These are phyloP conservation scores for Calonectria pteridis DNA, from an alignment of 2,329 filamentous ascomycete species.

Conservation along the genomic window DNA sequence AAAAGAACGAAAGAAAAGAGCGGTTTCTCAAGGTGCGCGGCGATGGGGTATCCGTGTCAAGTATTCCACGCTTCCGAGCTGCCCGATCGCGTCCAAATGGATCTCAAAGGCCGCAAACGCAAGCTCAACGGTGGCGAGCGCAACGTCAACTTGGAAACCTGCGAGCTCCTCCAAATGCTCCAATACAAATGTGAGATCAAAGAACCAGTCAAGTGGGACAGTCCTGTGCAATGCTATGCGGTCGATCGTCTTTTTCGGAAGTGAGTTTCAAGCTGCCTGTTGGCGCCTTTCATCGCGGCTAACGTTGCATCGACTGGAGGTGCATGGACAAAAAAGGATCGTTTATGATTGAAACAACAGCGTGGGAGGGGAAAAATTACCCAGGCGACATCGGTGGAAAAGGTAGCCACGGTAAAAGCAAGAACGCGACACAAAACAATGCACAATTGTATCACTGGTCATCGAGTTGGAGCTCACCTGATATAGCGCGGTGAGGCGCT, in stretches of 20 bases:
- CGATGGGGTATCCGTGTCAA: constrained; percentile 71
- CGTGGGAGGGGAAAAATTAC: constrained; percentile 64
- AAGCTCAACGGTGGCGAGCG: constrained; percentile 57
- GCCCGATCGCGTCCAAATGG: constrained; percentile 61
- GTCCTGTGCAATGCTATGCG: constrained; percentile 67
- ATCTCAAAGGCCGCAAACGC: constrained; percentile 63
- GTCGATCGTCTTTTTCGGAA: constrained; percentile 71
- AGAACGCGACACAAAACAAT: constrained; percentile 30
- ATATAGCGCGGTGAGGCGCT: constrained; percentile 39
- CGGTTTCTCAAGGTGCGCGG: neutral
- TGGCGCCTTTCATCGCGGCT: constrained; percentile 2
- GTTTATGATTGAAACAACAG: constrained; percentile 74
- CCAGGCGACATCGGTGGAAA: constrained; percentile 13
- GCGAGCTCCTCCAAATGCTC: constrained; percentile 69
- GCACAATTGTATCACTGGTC: constrained; percentile 50
- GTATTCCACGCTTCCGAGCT: constrained; percentile 67
- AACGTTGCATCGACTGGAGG: constrained; percentile 13
- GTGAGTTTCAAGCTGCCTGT: constrained; percentile 54
- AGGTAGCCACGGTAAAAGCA: constrained; percentile 29
- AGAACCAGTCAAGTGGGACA: constrained; percentile 58
- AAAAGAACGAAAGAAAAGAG: neutral
- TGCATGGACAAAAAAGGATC: constrained; percentile 66
- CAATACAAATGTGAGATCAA: constrained; percentile 72
- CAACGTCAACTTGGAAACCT: constrained; percentile 65
- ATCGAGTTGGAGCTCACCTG: constrained; percentile 51